Evolutionary conservation across 192 early-diverging fungal species (phyloP).

Genomic region (Haplosporangium gracile): DNA sequence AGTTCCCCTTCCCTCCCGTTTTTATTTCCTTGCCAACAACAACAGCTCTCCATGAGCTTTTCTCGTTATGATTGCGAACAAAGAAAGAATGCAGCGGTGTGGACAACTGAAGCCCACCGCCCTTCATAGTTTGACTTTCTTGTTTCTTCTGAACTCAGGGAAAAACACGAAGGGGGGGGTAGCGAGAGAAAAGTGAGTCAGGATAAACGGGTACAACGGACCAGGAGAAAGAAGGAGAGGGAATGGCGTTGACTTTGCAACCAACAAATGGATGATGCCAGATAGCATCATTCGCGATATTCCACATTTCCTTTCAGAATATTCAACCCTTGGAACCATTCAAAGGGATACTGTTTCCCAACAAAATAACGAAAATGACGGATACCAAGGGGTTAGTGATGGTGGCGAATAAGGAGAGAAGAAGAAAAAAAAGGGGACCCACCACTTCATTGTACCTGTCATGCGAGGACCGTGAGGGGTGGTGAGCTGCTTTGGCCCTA

Average conservation of each 20-base stretch:
- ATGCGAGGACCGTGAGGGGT: not conserved
- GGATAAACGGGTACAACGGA: not conserved
- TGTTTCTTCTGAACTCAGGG: not conserved
- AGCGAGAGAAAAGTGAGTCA: not conserved
- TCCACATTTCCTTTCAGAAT: not conserved
- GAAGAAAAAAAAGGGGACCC: not conserved
- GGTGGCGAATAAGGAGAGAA: not conserved
- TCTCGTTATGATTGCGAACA: not conserved
- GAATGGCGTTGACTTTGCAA: not conserved
- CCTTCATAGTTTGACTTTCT: not conserved
- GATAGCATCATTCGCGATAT: not conserved
- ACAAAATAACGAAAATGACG: slow-evolving; percentile 2
- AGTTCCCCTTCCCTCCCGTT: not conserved
- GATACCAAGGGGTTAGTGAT: not conserved
- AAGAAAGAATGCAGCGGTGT: not conserved
- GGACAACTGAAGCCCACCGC: not conserved
- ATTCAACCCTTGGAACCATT: not conserved
- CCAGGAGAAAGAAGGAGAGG: not conserved
- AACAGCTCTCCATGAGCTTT: not conserved
- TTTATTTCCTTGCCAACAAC: not conserved
- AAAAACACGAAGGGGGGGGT: not conserved
- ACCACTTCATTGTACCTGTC: not conserved
- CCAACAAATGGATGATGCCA: not conserved
- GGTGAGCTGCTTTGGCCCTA: not conserved
- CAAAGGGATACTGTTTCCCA: not conserved